Conservation (phyloP, 352 stramenopile species). For the Pythium volutum region DNA sequence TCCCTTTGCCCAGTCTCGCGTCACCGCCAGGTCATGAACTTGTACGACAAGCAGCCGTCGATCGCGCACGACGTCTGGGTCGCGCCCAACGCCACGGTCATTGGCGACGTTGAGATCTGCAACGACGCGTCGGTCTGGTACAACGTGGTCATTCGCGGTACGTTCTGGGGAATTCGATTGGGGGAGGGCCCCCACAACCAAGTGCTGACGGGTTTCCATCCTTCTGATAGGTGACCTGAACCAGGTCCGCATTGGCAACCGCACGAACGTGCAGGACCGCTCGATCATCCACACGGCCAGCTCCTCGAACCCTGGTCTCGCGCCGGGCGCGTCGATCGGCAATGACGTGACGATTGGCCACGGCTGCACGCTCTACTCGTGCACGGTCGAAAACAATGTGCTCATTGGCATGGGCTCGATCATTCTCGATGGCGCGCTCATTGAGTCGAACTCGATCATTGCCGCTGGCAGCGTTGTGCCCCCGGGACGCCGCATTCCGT, state of each 20-base stretch:
- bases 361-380: slow-evolving; percentile 94
- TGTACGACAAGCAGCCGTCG: slow-evolving; percentile 91
- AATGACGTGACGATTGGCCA: slow-evolving; percentile 96
- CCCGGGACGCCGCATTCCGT: slow-evolving; percentile 83
- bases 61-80: slow-evolving; percentile 92
- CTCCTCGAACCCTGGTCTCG: slow-evolving; percentile 66
- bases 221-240: slow-evolving; percentile 72
- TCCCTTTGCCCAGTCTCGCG: slow-evolving; percentile 74
- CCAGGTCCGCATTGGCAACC: slow-evolving; percentile 93
- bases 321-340: slow-evolving; percentile 90
- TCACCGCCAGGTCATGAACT: slow-evolving; percentile 91
- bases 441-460: slow-evolving; percentile 94
- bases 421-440: slow-evolving; percentile 89
- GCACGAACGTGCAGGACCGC: slow-evolving; percentile 96
- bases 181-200: no score
- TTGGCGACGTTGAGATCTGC: slow-evolving; percentile 95
- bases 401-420: slow-evolving; percentile 96
- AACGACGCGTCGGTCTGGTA: slow-evolving; percentile 96
- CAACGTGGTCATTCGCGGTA: slow-evolving; percentile 93
- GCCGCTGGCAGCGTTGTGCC: slow-evolving; percentile 94
- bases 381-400: slow-evolving; percentile 94
- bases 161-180: background rate
- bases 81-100: slow-evolving; percentile 95
- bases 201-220: background rate
- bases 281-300: slow-evolving; percentile 93